Base-by-base conservation (phyloP, 2,329 filamentous ascomycete species). In the Aspergillus felis region DNA sequence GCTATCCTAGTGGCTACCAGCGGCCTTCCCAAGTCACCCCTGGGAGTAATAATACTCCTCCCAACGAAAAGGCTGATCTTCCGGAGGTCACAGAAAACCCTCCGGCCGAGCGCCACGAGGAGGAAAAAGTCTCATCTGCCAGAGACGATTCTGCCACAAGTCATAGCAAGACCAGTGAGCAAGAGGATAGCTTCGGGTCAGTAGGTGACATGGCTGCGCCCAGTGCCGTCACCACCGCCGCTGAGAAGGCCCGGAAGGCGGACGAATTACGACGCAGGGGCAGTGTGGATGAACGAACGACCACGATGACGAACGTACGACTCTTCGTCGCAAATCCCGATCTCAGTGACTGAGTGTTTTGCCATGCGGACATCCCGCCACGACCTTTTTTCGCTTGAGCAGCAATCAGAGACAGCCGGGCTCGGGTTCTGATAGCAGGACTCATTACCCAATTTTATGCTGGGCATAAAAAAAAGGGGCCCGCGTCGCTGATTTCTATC, bases 151-250 rank as follows among this genome's bases (percentile, higher is more conserved):
- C 64, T n/a, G 61, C 64, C 5, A 72, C 67, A 20, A 67, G 59
- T 27, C 63, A 74, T 52, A 72, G 69, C 35, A 64, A 66, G 17
- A 69, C 66, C 44, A 73, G 69, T 51, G 72, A 77, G 29, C 73
- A 77, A 42, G 82, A 84, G 59, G 79, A 82, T 57, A 78, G 76
- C 54, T 86, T 86, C 67, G 84, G 83, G 27, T 76, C 77, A 4
- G 68, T 84, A 41, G 80, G 79, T 22, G 78, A 81, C 32, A 79
- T 87, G 71, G 69, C 76, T 63, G 72, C 75, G 55, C 73, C 79
- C 1, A 76, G 64, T 60, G 71, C 76, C 10, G 74, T 71, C 24
- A 75, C 67, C 41, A 59, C 69, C 2, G 74, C 75, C 12, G 64
- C 71, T 35, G 66, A 74, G 25, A 76, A 78, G 55, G 71, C 70